phyloP scores from a whole-genome alignment of 2,329 filamentous ascomycete species.

The Colletotrichum sp. region DNA sequence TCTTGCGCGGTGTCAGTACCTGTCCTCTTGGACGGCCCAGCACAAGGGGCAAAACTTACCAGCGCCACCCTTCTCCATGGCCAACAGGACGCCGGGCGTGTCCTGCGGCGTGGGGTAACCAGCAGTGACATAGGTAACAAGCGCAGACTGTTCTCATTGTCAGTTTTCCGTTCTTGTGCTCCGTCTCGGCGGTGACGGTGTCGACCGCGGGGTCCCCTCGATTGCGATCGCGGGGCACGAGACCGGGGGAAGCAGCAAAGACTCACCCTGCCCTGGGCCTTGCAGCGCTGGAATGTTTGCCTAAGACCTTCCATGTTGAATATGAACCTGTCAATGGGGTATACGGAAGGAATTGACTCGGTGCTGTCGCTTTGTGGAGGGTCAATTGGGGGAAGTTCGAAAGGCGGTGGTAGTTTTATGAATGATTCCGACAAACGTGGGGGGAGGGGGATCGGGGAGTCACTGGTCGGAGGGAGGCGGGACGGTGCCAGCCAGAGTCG shows the following conservation, averaged over 20 bases:
- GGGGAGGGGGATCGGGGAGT: neutral
- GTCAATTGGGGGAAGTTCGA: neutral
- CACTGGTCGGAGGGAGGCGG: neutral
- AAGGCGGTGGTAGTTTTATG: slow-evolving; percentile 7
- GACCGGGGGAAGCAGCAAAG: neutral
- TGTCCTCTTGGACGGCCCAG: neutral
- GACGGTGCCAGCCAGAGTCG: neutral
- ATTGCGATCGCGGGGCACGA: slow-evolving; percentile 28
- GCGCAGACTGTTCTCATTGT: slow-evolving; percentile 65
- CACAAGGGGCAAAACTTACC: slow-evolving; percentile 57
- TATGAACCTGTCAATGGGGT: slow-evolving; percentile 2
- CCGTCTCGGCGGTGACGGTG: neutral
- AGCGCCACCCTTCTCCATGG: slow-evolving; percentile 90
- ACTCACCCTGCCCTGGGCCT: slow-evolving; percentile 62
- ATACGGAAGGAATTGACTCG: neutral
- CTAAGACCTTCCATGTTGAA: slow-evolving; percentile 60
- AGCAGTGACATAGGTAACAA: slow-evolving; percentile 96
- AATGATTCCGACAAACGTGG: slow-evolving; percentile 1
- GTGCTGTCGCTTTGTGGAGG: neutral
- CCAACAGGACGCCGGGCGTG: slow-evolving; percentile 83
- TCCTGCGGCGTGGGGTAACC: slow-evolving; percentile 85
- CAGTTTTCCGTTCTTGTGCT: neutral
- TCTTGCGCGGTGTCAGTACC: slow-evolving; percentile 54
- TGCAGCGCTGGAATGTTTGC: slow-evolving; percentile 64
- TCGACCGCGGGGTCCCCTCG: neutral